Evolutionary conservation across 2,329 filamentous ascomycete genomes (phyloP).

Genomic region (Botryotinia globosa): DNA sequence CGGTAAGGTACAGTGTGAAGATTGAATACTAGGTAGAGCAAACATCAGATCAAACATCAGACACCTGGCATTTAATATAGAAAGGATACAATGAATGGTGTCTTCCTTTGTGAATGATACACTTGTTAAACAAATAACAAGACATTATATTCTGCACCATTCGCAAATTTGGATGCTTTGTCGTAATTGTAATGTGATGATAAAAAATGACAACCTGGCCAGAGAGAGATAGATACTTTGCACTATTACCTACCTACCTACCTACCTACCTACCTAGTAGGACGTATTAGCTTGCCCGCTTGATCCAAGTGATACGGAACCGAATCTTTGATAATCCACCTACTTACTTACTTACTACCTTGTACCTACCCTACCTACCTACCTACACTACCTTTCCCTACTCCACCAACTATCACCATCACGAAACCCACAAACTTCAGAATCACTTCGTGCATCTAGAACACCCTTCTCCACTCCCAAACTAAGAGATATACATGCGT

Average conservation of each 20-base stretch:
- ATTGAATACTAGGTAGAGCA: neutral
- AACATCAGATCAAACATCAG: neutral
- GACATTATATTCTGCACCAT: neutral
- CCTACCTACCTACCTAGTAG: too few species aligned
- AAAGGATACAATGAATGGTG: neutral
- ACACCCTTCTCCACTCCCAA: neutral
- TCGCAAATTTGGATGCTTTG: neutral
- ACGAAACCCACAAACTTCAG: neutral
- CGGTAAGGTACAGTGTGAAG: neutral
- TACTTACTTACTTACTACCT: too few species aligned
- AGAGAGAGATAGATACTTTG: neutral
- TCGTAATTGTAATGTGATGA: neutral
- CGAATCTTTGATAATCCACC: neutral
- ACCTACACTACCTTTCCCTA: neutral
- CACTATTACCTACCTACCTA: too few species aligned
- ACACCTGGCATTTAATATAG: neutral
- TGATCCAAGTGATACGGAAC: neutral
- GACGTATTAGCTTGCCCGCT: too few species aligned
- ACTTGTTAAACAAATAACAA: too few species aligned
- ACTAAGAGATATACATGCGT: conserved; percentile 37
- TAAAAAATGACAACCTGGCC: neutral
- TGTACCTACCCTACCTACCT: too few species aligned
- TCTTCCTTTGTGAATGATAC: neutral
- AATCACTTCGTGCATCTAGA: neutral
- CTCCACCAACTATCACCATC: neutral